These are phyloP conservation scores for Pyracantha coccinea DNA, from an alignment of 331 rosid species.

Conservation along the genomic window DNA sequence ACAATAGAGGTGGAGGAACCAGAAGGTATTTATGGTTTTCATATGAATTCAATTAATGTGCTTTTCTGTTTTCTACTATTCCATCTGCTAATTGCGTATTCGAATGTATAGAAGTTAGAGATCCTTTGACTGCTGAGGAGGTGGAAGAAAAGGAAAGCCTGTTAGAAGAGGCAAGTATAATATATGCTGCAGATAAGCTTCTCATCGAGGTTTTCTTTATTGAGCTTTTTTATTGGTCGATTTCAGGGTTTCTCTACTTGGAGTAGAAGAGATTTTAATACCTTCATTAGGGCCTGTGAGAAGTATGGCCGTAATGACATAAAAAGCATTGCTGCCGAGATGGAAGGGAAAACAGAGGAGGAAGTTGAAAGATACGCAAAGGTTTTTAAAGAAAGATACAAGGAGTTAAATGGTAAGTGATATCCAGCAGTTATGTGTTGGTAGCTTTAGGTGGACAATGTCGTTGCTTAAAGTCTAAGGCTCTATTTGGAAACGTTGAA, in stretches of 20 bases:
- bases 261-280: conserved; percentile 93
- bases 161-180: conserved; percentile 56
- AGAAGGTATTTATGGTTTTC: conserved; percentile 51
- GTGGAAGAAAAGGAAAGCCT: conserved; percentile 87
- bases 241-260: conserved; percentile 90
- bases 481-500: no score
- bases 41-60: neutral
- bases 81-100: conserved; percentile 8
- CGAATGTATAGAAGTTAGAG: conserved; percentile 60
- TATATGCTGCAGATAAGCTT: conserved; percentile 6
- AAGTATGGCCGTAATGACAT: conserved; percentile 91
- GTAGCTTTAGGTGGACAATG: neutral
- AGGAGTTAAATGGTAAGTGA: conserved; percentile 78
- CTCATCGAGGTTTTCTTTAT: neutral
- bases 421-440: neutral
- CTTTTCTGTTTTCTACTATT: neutral
- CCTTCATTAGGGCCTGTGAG: conserved; percentile 97
- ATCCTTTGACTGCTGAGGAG: conserved; percentile 95
- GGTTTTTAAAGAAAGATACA: conserved; percentile 85
- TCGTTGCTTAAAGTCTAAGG: no score
- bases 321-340: conserved; percentile 73
- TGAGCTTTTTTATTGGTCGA: conserved; percentile 20
- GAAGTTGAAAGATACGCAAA: conserved; percentile 94
- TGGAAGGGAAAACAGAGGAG: conserved; percentile 94
- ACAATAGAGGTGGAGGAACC: conserved; percentile 94